Base-by-base conservation (phyloP, 2,329 filamentous ascomycete genomes). In the Aspergillus pseudotamarii region DNA sequence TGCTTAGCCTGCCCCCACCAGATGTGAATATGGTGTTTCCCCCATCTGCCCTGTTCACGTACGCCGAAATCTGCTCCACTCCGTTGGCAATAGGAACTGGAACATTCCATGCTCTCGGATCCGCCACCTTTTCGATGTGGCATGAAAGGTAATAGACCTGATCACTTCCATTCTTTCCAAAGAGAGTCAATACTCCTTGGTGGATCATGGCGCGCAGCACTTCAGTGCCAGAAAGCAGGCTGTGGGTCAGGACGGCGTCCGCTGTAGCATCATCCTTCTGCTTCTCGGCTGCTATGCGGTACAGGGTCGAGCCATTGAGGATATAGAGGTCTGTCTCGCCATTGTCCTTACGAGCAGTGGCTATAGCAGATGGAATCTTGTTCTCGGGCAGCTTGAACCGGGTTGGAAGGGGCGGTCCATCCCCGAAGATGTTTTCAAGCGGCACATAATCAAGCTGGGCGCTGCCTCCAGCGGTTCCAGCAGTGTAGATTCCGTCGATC, bases 11-110 rank as follows among this genome's bases (percentile, higher is more conserved):
- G 30, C 46, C 53, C 28, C 32, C 30, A 2, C 62, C 62, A 6
- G 57, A 41, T 16, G 59, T 51, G 36, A 64, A 64, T 9, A 64
- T 54, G n/a, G 62, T 64, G 36, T 64, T 64, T 14, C 62, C 62
- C 1, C 62, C 59, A 23, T 64, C 62, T 5, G 26, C 16, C 4
- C 48, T 32, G 28, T 64, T 64, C 1, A 64, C 28, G 16, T 61
- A 64, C 5, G 62, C 21, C 2, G 62, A 59, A 3, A 64, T 57
- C 4, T 36, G 62, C 45, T 64, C 62, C 19, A 64, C 51, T 0
- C 30, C 41, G 6, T n/a, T 23, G 10, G 57, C 26, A 14, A 64
- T 43, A 2, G 62, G 62, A 9, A 64, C 30, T 1, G 62, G 62
- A 10, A 46, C 32, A 30, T 56, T 61, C 62, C 62, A 64, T 6